Evolutionary conservation across 208 protist genomes (phyloP), one percentile per base, ranked within the genome.

Genomic region (Acanthamoeba royreba): DNA sequence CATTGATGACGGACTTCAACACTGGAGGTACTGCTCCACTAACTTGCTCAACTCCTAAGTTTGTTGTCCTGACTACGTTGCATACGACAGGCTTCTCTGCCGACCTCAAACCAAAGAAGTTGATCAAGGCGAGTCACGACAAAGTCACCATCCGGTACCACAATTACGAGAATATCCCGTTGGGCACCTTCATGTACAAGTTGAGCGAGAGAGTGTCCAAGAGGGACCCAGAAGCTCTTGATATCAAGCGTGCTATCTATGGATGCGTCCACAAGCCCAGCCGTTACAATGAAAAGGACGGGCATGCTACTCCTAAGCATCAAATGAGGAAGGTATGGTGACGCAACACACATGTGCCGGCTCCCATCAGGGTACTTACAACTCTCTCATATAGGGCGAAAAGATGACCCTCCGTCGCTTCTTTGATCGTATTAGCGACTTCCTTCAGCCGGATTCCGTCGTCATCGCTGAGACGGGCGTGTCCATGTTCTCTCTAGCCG

Each of bases 1-100:
- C 81, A 11, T n/a, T 81, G 40, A 52, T 89, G 90, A 93, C 90
- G 31, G 90, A 93, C 61, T 81, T 93, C 63, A 86, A 81, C 81
- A 81, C 90, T 8, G 90, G 90, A 8, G 63, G 55, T 81, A n/a
- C n/a, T n/a, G n/a, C n/a, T n/a, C n/a, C n/a, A n/a, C n/a, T n/a
- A n/a, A n/a, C n/a, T n/a, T n/a, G n/a, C n/a, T n/a, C n/a, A n/a
- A n/a, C n/a, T n/a, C n/a, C n/a, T n/a, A n/a, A n/a, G n/a, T n/a
- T n/a, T n/a, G n/a, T n/a, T n/a, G n/a, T n/a, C n/a, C n/a, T n/a
- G n/a, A n/a, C n/a, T n/a, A 8, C 33, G 55, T 25, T 17, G 25
- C 19, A 5, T 66, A 4, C 25, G 7, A 1, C 87, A 74, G 87
- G 31, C n/a, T 63, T 92, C 43, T 52, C 87, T 9, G 74, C 43